Evolutionary conservation across 1,284 basidiomycete genomes (phyloP).

Genomic region (Puccinia coronata): DNA sequence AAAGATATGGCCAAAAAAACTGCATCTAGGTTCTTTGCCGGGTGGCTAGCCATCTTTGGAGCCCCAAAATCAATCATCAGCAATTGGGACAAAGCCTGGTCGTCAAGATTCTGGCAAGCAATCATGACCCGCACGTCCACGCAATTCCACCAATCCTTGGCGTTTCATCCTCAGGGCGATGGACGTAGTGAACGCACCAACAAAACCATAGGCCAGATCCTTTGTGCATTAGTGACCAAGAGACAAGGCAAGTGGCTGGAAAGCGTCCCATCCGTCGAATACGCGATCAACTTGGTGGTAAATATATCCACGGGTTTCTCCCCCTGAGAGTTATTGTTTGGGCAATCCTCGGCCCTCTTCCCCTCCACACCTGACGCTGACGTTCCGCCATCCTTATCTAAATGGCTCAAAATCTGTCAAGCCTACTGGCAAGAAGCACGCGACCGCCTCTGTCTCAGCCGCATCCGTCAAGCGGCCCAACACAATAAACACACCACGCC

Average conservation of each 20-base stretch:
- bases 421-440: not conserved
- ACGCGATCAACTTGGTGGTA: slow-evolving; percentile 50
- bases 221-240: slow-evolving; percentile 51
- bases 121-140: slow-evolving; percentile 20
- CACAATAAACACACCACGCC: not conserved
- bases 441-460: not conserved
- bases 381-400: not conserved
- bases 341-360: slow-evolving; percentile 43
- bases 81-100: slow-evolving; percentile 55
- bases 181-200: slow-evolving; percentile 51
- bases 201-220: slow-evolving; percentile 57
- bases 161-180: slow-evolving; percentile 54
- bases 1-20: not conserved
- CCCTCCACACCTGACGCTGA: slow-evolving; percentile 48
- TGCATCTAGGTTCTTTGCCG: not conserved
- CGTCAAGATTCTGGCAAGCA: slow-evolving; percentile 54
- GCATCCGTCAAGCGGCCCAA: not conserved
- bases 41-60: slow-evolving; percentile 36
- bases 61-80: slow-evolving; percentile 53
- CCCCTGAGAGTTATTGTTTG: slow-evolving; percentile 51
- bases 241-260: slow-evolving; percentile 53
- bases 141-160: not conserved
- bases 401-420: not conserved
- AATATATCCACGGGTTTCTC: slow-evolving; percentile 51
- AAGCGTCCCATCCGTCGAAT: slow-evolving; percentile 41